phyloP scores from a whole-genome alignment of 2,329 filamentous ascomycete genomes.

The Trichoderma breve region DNA sequence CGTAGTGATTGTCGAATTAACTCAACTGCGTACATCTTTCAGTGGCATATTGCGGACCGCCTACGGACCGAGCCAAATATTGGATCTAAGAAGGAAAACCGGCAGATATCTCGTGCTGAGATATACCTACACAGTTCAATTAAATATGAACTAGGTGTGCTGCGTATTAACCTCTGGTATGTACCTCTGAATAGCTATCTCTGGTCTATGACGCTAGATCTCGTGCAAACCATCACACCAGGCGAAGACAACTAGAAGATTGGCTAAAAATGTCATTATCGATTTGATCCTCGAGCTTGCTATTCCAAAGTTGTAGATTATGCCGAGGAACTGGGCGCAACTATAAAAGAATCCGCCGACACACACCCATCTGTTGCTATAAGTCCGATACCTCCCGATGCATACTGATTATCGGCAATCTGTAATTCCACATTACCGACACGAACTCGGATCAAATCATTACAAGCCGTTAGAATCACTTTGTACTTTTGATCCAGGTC shows the following conservation, averaged over 20 bases:
- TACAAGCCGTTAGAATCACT: not conserved
- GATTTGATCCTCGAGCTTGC: not conserved
- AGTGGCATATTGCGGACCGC: not conserved
- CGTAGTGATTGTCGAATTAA: not conserved
- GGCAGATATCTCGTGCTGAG: not conserved
- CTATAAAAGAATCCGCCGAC: not conserved
- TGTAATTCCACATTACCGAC: constrained; percentile 4
- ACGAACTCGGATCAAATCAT: not conserved
- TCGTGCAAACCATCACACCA: not conserved
- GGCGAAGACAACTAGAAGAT: not conserved
- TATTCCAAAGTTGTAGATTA: not conserved
- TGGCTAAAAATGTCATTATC: not conserved
- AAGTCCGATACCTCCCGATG: constrained; percentile 17
- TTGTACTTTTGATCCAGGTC: constrained; percentile 7
- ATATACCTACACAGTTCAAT: not conserved
- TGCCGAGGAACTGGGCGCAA: not conserved
- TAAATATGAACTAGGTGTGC: not conserved
- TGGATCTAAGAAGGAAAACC: not conserved
- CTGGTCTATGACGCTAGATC: not conserved
- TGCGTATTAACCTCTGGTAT: not conserved
- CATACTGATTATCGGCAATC: constrained; percentile 9
- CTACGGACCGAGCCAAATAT: not conserved
- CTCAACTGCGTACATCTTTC: not conserved
- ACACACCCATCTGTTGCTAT: constrained; percentile 21
- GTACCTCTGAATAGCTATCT: not conserved